These are phyloP conservation scores for Lolium rigidum DNA, from an alignment of 176 grass and related monocot genomes.

Conservation along the genomic window DNA sequence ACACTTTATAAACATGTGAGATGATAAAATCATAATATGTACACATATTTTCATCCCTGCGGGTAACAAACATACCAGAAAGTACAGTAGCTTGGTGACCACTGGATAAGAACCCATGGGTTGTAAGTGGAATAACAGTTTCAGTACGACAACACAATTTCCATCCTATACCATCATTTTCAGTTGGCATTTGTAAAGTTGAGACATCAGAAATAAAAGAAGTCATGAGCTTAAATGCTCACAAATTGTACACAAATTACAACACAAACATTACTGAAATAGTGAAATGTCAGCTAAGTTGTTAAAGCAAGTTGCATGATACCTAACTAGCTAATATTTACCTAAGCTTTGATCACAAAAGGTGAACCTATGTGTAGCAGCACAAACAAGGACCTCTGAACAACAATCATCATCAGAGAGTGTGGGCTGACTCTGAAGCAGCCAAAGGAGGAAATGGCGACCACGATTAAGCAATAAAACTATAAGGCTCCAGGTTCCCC, in stretches of 20 bases:
- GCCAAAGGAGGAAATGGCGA: background rate
- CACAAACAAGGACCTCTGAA: background rate
- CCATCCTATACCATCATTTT: background rate
- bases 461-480: constrained; percentile 11
- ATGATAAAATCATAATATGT: too few relatives aligned
- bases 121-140: background rate
- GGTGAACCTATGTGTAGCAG: constrained; percentile 11
- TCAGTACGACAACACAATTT: background rate
- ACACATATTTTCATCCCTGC: too few relatives aligned
- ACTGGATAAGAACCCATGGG: background rate
- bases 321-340: constrained; percentile 44
- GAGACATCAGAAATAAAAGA: background rate
- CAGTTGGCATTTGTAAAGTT: background rate
- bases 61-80: background rate
- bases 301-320: background rate
- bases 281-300: background rate
- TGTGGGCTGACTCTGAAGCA: background rate
- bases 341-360: constrained; percentile 14
- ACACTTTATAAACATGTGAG: too few relatives aligned
- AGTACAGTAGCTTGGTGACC: background rate
- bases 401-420: background rate
- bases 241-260: background rate
- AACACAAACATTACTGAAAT: background rate
- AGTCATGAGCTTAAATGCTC: background rate
- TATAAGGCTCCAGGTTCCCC: constrained; percentile 45